Evolutionary conservation across 2,329 filamentous ascomycete species (phyloP).

Genomic region (Verticillium longisporum): DNA sequence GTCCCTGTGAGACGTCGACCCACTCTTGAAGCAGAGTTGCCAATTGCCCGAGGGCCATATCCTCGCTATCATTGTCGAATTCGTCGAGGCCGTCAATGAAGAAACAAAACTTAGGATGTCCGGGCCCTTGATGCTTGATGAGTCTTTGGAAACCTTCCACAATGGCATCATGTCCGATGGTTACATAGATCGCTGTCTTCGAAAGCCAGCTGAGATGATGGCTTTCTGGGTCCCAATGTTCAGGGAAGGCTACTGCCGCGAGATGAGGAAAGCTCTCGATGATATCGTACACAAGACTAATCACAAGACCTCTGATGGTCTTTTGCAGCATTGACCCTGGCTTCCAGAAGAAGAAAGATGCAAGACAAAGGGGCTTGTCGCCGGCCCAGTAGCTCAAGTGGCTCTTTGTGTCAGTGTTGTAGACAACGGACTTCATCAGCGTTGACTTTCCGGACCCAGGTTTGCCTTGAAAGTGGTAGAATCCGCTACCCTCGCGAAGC

Average conservation of each 20-base stretch:
- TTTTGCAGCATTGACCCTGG: neutral
- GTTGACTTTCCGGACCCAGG: conserved; percentile 35
- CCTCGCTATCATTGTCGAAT: neutral
- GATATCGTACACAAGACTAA: neutral
- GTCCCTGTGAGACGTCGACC: neutral
- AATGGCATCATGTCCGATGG: neutral
- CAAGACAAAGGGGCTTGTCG: neutral
- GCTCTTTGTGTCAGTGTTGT: conserved; percentile 9
- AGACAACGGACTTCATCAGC: conserved; percentile 27
- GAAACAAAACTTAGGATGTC: neutral
- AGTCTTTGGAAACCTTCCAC: neutral
- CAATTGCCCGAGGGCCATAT: neutral
- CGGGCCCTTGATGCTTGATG: neutral
- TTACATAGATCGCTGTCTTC: neutral
- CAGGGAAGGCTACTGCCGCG: neutral
- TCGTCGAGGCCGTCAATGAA: conserved; percentile 1
- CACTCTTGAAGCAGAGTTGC: neutral
- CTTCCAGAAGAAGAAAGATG: neutral
- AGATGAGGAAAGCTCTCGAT: neutral
- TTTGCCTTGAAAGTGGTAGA: conserved; percentile 30
- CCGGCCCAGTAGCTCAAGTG: conserved; percentile 6
- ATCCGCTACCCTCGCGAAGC: conserved; percentile 14
- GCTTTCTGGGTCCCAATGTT: neutral
- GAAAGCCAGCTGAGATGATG: neutral
- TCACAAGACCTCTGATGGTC: neutral